Percentiles rank a stretch among this genome's conserved stretches.
Conservation (phyloP, 805 yeast species). For the Lipomyces yamadae region DNA sequence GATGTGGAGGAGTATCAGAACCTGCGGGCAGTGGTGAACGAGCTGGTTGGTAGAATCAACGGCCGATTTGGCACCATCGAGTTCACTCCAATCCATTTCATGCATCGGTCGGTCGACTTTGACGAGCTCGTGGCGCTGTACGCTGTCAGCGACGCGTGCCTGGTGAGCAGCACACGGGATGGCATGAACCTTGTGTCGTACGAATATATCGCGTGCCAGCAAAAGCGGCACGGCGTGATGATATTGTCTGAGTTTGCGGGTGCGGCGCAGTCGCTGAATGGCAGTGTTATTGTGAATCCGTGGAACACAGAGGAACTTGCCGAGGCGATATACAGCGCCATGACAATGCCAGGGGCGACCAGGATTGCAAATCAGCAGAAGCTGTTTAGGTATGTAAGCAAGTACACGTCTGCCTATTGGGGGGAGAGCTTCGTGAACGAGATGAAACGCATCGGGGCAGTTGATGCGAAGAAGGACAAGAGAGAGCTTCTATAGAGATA, state of each 20-base stretch:
- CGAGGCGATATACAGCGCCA: constrained; percentile 80
- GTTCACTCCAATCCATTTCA: constrained; percentile 95
- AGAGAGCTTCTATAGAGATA: not conserved
- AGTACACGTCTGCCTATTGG: constrained; percentile 96
- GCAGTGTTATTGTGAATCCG: constrained; percentile 92
- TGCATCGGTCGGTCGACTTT: constrained; percentile 90
- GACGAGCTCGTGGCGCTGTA: constrained; percentile 90
- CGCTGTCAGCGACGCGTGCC: constrained; percentile 83
- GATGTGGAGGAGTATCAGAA: constrained; percentile 98
- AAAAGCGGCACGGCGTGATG: constrained; percentile 80
- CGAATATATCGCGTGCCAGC: constrained; percentile 96
- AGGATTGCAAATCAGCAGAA: constrained; percentile 76
- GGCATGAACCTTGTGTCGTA: constrained; percentile 98
- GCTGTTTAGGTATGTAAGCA: constrained; percentile 83
- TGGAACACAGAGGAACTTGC: constrained; percentile 97
- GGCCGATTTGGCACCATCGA: constrained; percentile 97
- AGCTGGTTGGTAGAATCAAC: constrained; percentile 93
- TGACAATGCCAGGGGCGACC: constrained; percentile 85
- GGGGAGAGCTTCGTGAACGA: constrained; percentile 95
- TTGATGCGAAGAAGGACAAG: constrained; percentile 21
- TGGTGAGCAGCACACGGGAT: constrained; percentile 93
- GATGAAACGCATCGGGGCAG: constrained; percentile 47
- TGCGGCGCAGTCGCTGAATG: constrained; percentile 97
- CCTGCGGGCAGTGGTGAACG: constrained; percentile 90
- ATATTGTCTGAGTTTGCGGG: constrained; percentile 96